These are phyloP conservation scores for Thalassiosira mediterranea DNA, from an alignment of 352 stramenopile genomes.

Conservation along the genomic window DNA sequence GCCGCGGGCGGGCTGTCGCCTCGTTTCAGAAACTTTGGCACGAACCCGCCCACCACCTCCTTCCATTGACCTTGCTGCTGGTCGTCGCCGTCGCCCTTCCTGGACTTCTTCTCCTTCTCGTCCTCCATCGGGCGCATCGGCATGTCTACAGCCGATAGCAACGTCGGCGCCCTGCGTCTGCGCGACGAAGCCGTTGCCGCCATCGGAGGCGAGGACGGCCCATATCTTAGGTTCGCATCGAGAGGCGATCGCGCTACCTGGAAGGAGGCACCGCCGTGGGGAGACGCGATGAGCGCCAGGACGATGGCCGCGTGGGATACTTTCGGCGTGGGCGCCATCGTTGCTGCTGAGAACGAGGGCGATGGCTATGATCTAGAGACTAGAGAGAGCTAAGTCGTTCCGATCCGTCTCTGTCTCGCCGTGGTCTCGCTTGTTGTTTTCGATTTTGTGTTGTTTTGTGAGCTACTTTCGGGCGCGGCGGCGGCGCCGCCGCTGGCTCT, in stretches of 20 bases:
- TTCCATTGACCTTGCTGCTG: conserved; percentile 50
- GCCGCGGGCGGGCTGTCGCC: not conserved
- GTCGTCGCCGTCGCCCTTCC: conserved; percentile 13
- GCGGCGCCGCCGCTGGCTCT: no score
- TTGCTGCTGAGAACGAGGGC: no score
- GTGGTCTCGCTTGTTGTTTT: no score
- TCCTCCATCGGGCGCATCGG: conserved; percentile 43
- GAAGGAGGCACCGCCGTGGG: conserved; percentile 11
- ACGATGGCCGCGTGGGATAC: conserved; percentile 13
- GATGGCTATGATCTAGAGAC: no score
- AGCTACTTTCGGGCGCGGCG: no score
- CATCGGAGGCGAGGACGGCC: no score
- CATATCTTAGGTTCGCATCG: not conserved
- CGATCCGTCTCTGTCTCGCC: no score
- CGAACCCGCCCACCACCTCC: conserved; percentile 53
- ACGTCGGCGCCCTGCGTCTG: not conserved
- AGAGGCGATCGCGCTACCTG: not conserved
- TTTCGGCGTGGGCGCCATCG: conserved; percentile 8
- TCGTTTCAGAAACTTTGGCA: conserved; percentile 50
- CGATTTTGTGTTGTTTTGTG: no score
- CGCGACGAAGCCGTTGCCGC: not conserved
- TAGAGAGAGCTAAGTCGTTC: no score
- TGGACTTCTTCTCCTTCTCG: conserved; percentile 35
- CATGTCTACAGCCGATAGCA: conserved; percentile 26
- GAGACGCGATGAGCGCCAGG: conserved; percentile 6